Evolutionary conservation across 306 rosid genomes (phyloP).

Genomic region (Senna tora): DNA sequence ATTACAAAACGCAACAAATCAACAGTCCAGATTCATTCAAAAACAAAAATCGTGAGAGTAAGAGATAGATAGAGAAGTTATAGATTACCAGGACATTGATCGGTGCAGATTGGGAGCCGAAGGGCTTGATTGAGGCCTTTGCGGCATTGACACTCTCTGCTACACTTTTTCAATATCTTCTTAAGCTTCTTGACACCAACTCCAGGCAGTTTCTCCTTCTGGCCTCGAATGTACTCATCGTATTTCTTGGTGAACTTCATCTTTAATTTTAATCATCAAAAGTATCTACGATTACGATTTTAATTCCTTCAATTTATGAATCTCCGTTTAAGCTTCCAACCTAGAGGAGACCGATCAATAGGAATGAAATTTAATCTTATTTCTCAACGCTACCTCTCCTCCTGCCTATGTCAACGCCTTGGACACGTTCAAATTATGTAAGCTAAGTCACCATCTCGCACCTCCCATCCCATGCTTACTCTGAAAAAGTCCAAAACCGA

Average conservation of each 20-base stretch:
- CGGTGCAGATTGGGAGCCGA: conserved; percentile 52
- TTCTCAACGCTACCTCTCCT: neutral
- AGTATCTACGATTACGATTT: neutral
- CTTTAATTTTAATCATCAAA: conserved; percentile 18
- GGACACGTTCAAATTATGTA: neutral
- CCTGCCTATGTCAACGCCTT: neutral
- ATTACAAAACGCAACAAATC: neutral
- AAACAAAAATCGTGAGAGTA: too few species aligned
- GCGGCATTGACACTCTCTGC: conserved; percentile 47
- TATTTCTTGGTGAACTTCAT: conserved; percentile 97
- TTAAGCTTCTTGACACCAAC: conserved; percentile 90
- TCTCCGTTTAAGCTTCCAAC: neutral
- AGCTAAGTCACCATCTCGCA: neutral
- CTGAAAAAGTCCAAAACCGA: neutral
- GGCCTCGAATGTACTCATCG: conserved; percentile 78
- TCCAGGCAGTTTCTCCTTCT: conserved; percentile 70
- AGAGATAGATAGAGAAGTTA: neutral
- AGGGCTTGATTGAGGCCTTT: conserved; percentile 39
- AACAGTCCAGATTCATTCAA: neutral
- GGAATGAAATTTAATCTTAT: neutral
- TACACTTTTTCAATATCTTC: conserved; percentile 80
- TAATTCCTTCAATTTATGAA: neutral
- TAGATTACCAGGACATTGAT: conserved; percentile 73
- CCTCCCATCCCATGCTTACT: neutral
- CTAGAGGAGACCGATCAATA: neutral